Evolutionary conservation across 805 yeast species (phyloP).

Genomic region (Pichia nakasei): DNA sequence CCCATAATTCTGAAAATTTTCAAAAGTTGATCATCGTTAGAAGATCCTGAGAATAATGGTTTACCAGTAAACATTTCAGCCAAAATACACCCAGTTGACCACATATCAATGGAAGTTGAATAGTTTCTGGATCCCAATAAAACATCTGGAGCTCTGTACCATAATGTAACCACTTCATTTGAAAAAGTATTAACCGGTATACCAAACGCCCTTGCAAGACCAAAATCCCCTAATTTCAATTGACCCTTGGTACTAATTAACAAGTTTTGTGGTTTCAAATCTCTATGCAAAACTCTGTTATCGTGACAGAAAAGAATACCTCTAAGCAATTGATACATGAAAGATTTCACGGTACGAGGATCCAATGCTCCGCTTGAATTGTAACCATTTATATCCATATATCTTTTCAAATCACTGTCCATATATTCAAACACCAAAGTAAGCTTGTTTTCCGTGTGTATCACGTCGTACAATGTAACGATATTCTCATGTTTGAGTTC

Average conservation of each 20-base stretch:
- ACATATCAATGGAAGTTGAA: slow-evolving; percentile 93
- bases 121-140: slow-evolving; percentile 90
- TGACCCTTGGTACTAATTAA: slow-evolving; percentile 85
- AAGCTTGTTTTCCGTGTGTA: slow-evolving; percentile 92
- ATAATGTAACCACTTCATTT: slow-evolving; percentile 93
- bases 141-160: slow-evolving; percentile 98
- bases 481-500: slow-evolving; percentile 91
- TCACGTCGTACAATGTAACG: slow-evolving; percentile 87
- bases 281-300: slow-evolving; percentile 75
- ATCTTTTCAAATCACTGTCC: slow-evolving; percentile 89
- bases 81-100: slow-evolving; percentile 97
- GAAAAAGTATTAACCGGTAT: slow-evolving; percentile 96
- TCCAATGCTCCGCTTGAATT: slow-evolving; percentile 57
- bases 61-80: slow-evolving; percentile 99
- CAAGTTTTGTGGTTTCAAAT: slow-evolving; percentile 90
- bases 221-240: slow-evolving; percentile 91
- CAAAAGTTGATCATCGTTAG: slow-evolving; percentile 90
- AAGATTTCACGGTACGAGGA: slow-evolving; percentile 68
- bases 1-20: slow-evolving; percentile 92
- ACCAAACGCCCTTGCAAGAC: slow-evolving; percentile 95
- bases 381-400: slow-evolving; percentile 55
- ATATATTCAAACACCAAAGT: slow-evolving; percentile 88
- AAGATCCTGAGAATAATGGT: slow-evolving; percentile 92
- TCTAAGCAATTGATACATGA: slow-evolving; percentile 86
- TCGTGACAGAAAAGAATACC: slow-evolving; percentile 88